Evolutionary conservation across 1,284 basidiomycete genomes (phyloP).

Genomic region (Leccinum pseudoinsigne): DNA sequence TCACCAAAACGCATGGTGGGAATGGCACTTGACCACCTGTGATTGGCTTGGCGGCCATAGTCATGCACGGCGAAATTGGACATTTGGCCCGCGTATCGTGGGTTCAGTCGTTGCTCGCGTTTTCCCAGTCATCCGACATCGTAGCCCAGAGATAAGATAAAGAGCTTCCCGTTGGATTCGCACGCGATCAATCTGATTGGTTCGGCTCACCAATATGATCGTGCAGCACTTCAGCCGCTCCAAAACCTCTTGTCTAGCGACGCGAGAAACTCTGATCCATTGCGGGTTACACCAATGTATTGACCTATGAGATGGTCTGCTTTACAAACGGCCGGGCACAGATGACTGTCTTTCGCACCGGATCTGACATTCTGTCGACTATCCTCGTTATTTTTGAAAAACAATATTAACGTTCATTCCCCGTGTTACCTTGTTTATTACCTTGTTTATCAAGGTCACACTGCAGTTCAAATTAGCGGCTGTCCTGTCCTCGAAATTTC

Average conservation of each 20-base stretch:
- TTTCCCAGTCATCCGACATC: too few species aligned
- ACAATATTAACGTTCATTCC: not conserved
- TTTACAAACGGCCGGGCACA: not conserved
- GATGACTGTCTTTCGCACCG: not conserved
- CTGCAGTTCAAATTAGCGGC: too few species aligned
- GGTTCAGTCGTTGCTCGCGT: too few species aligned
- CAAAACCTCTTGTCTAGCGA: not conserved
- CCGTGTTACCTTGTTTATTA: too few species aligned
- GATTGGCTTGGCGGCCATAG: too few species aligned
- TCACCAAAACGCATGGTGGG: too few species aligned
- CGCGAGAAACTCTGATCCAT: not conserved
- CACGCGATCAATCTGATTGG: not conserved
- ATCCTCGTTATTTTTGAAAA: slow-evolving; percentile 1
- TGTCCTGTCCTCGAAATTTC: too few species aligned
- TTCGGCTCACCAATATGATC: not conserved
- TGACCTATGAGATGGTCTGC: not conserved
- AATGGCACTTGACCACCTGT: too few species aligned
- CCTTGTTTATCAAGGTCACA: too few species aligned
- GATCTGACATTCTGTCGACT: not conserved
- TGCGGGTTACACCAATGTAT: not conserved
- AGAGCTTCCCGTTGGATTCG: not conserved
- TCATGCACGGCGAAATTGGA: too few species aligned
- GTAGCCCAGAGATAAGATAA: not conserved
- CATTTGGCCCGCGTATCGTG: too few species aligned
- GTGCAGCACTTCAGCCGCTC: not conserved